A percentile compares a stretch with the other conserved stretches of the same genome.
phyloP scores from a whole-genome alignment of 2,329 filamentous ascomycete genomes.

The Kalaharituber pfeilii region DNA sequence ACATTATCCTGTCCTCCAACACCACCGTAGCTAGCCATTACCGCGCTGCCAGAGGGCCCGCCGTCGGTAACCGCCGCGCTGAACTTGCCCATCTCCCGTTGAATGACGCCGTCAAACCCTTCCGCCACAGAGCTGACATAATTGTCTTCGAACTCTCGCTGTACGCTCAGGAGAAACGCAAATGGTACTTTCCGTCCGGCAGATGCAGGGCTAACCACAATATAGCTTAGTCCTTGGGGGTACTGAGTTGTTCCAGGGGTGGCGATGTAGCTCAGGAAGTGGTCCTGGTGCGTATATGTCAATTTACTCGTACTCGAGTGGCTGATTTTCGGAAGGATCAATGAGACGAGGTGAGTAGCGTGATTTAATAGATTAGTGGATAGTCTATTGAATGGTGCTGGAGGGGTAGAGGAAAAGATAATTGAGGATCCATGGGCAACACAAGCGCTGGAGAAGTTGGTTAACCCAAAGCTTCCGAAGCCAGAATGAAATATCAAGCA shows the following conservation, averaged over 20 bases:
- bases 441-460: constrained; percentile 49
- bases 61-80: not conserved
- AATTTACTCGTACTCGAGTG: constrained; percentile 69
- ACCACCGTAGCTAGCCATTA: constrained; percentile 21
- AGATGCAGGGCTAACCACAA: constrained; percentile 67
- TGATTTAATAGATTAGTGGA: constrained; percentile 24
- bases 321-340: constrained; percentile 88
- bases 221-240: constrained; percentile 62
- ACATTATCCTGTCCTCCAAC: constrained; percentile 49
- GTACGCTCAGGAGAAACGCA: constrained; percentile 78
- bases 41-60: constrained; percentile 15
- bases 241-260: constrained; percentile 65
- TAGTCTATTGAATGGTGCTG: constrained; percentile 48
- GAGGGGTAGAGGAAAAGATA: constrained; percentile 66
- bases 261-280: constrained; percentile 27
- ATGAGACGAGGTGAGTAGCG: constrained; percentile 70
- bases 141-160: constrained; percentile 62
- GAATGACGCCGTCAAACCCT: constrained; percentile 76
- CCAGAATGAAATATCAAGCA: constrained; percentile 2
- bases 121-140: constrained; percentile 70
- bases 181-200: constrained; percentile 82
- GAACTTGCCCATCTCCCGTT: constrained; percentile 13
- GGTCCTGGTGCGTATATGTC: constrained; percentile 78
- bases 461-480: no score
- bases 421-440: constrained; percentile 74